Evolutionary conservation across 2,329 filamentous ascomycete genomes (phyloP).

Genomic region (Curvularia sp.): DNA sequence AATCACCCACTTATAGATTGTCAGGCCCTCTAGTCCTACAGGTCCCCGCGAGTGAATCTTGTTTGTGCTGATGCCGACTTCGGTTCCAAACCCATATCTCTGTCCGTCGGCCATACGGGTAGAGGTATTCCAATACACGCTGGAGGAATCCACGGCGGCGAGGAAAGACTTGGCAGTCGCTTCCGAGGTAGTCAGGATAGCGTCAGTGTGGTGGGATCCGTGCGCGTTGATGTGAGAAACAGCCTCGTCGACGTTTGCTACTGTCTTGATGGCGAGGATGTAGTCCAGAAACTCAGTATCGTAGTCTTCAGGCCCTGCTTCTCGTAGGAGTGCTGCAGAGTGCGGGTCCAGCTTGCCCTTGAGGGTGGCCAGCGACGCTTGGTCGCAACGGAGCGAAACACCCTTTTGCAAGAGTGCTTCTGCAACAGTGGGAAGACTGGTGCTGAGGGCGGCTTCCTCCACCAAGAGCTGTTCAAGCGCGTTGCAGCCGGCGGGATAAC

Average conservation of each 20-base stretch:
- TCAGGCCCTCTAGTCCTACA: slow-evolving; percentile 91
- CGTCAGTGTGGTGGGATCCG: slow-evolving; percentile 93
- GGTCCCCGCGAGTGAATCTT: slow-evolving; percentile 96
- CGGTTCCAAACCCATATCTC: slow-evolving; percentile 96
- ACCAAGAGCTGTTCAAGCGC: slow-evolving; percentile 90
- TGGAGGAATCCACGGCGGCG: slow-evolving; percentile 83
- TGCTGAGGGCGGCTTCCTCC: slow-evolving; percentile 71
- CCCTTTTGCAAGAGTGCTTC: slow-evolving; percentile 75
- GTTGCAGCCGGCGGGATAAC: slow-evolving; percentile 96
- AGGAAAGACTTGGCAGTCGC: slow-evolving; percentile 81
- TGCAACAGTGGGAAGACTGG: slow-evolving; percentile 75
- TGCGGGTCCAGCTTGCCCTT: slow-evolving; percentile 54
- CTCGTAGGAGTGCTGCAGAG: slow-evolving; percentile 61
- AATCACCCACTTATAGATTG: slow-evolving; percentile 97
- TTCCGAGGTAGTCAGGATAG: slow-evolving; percentile 76
- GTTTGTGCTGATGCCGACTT: slow-evolving; percentile 98
- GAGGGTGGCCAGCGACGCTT: slow-evolving; percentile 69
- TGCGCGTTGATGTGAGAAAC: slow-evolving; percentile 90
- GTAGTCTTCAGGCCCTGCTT: slow-evolving; percentile 75
- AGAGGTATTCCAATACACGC: slow-evolving; percentile 96
- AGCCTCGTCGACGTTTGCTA: slow-evolving; percentile 70
- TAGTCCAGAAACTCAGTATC: slow-evolving; percentile 89
- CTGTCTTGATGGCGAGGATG: slow-evolving; percentile 81
- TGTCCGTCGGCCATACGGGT: slow-evolving; percentile 95
- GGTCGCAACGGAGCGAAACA: slow-evolving; percentile 83